A percentile compares a stretch with the other conserved stretches of the same genome.
These are phyloP conservation scores for Xylariaceae sp. DNA, from an alignment of 2,329 filamentous ascomycete species.

Conservation along the genomic window DNA sequence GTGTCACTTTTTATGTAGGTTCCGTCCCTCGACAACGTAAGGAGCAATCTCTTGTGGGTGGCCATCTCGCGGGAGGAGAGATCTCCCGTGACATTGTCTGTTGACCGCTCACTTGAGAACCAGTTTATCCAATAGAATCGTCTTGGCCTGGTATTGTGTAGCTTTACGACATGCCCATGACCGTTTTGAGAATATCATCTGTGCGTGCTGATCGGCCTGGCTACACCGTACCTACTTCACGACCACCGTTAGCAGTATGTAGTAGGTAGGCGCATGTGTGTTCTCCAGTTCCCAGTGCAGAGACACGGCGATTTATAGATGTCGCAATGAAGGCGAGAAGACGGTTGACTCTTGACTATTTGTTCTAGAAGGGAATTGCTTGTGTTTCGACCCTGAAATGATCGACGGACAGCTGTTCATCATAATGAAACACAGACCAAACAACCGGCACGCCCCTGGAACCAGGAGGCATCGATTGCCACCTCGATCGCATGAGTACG, in stretches of 20 bases:
- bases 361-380: neutral
- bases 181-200: neutral
- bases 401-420: neutral
- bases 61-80: conserved; percentile 1
- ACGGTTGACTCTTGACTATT: neutral
- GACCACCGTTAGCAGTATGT: neutral
- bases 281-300: neutral
- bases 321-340: neutral
- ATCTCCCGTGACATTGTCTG: conserved; percentile 11
- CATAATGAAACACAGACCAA: neutral
- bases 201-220: conserved; percentile 17
- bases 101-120: conserved; percentile 28
- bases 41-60: conserved; percentile 7
- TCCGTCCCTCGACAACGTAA: conserved; percentile 5
- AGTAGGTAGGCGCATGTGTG: neutral
- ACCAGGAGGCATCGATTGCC: neutral
- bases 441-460: neutral
- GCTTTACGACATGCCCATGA: conserved; percentile 4
- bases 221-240: neutral
- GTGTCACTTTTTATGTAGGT: conserved; percentile 6
- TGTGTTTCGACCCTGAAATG: neutral
- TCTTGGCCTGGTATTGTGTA: conserved; percentile 16
- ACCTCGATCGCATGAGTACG: neutral
- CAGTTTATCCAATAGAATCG: conserved; percentile 23
- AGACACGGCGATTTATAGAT: neutral